Base-by-base conservation (phyloP, 2,329 filamentous ascomycete species). In the Colletotrichum euphorbiae region DNA sequence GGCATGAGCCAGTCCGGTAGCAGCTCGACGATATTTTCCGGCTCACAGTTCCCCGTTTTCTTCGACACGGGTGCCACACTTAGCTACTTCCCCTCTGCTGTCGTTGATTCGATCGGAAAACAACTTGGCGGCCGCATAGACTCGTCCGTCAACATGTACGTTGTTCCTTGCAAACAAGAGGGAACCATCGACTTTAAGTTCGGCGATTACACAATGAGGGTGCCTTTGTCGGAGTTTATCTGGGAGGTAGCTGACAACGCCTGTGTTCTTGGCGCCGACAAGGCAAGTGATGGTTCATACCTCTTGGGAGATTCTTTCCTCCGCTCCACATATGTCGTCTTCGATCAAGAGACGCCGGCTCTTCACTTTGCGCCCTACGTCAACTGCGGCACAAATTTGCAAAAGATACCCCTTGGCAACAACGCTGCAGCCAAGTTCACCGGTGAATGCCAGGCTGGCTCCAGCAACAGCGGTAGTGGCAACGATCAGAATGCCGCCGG, bases 41-140 rank as follows among this genome's bases (percentile, higher is more conserved):
- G 73, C 66, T 79, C 78, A 43, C 77, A 82, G 15, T 71, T 82
- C 8, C 77, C 82, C 31, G 83, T 87, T 33, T 83, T 89, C 56
- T 82, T 92, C 28, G 90, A 92, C 77, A 90, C 87, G 13, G 91
- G 91, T 64, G 90, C 87, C 69, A 91, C 88, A 46, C 80, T 92
- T 62, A 90, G 87, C 76, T 88, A 90, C 70, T 83, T 93, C 2
- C 91, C 91, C 3, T 79, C 86, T 67, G 74, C 80, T 36, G 77
- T 91, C 67, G 84, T 87, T 66, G 70, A 78, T 31, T 72, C 76
- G 36, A 78, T 89, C 38, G 81, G 79, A 74, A 65, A 77, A 58
- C 74, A 81, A 72, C 67, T 88, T 7, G 82, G 81, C 61, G 83
- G 85, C 43, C 75, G 79, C 15, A 80, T 82, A 50, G 79, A 83